Conservation (phyloP, 2,329 filamentous ascomycete species). For the Acrodontium crateriforme region DNA sequence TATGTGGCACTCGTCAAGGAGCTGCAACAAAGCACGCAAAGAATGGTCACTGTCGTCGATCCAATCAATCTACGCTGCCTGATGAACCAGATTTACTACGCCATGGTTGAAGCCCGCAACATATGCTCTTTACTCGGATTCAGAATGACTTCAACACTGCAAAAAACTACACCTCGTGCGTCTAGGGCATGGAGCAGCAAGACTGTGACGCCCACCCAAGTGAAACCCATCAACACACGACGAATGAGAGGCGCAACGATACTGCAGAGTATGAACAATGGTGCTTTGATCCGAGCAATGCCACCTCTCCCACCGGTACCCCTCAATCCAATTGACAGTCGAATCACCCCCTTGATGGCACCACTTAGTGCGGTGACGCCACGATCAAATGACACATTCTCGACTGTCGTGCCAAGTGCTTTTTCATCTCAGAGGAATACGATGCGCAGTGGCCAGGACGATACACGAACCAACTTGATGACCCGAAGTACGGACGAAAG, state of each 20-base stretch:
- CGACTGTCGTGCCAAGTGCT: conserved; percentile 33
- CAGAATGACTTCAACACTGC: conserved; percentile 17
- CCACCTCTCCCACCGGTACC: conserved; percentile 28
- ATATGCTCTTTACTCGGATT: conserved; percentile 40
- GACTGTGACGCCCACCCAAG: conserved; percentile 33
- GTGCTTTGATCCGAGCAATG: conserved; percentile 17
- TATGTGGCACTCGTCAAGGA: conserved; percentile 37
- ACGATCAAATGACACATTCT: conserved; percentile 70
- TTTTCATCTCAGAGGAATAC: no score
- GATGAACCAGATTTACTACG: conserved; percentile 45
- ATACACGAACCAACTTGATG: conserved; percentile 33
- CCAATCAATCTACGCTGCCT: conserved; percentile 44
- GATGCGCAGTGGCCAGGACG: conserved; percentile 20
- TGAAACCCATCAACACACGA: conserved; percentile 28
- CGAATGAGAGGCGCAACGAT: conserved; percentile 39
- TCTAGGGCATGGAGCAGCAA: conserved; percentile 20
- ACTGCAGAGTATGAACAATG: conserved; percentile 29
- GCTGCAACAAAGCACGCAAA: conserved; percentile 33
- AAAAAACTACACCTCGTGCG: conserved; percentile 13
- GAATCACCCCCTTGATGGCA: conserved; percentile 39
- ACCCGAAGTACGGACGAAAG: conserved; percentile 47
- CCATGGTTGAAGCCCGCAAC: conserved; percentile 45
- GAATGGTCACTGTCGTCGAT: conserved; percentile 42
- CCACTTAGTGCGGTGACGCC: conserved; percentile 45
- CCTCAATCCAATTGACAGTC: conserved; percentile 34